Base-by-base conservation (phyloP, 805 yeast species). In the Zygosaccharomyces bailii region DNA sequence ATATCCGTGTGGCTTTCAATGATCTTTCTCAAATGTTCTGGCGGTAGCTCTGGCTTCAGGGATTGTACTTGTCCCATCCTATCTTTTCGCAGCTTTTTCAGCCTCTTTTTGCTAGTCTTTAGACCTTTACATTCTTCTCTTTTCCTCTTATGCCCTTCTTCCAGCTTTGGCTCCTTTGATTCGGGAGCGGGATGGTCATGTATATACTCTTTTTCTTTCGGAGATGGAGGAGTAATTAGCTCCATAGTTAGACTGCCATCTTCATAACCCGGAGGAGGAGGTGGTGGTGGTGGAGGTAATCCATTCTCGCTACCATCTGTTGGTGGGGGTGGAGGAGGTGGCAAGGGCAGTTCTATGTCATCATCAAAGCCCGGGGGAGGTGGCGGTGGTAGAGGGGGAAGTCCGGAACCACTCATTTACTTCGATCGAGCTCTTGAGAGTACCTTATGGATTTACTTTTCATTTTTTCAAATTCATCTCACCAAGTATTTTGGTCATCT, bases 11-110 rank as follows among this genome's bases (percentile, higher is more conserved):
- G 96, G 49, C 82, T 87, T 40, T 75, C 74, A 59, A 91, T 79
- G 46, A 89, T 85, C 60, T 86, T 87, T 34, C 99, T 73, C 18
- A 91, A 67, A 66, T 90, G 97, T 57, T 90, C 96, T 0, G 96
- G 95, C 0, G 97, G 96, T 89, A 90, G 84, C 52, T 86, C 89
- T 1, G 80, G 74, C 57, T 86, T 86, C 8, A 74, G 74, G 0
- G 84, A 73, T 39, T 75, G 79, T 8, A 80, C 79, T 34, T 69
- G 67, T 10, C 82, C 73, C 27, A 46, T 61, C 55, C 45, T 57
- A 54, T 42, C 60, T 43, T 41, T 71, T 45, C 71, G 67, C 48
- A 77, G 74, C 43, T 78, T 40, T 18, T 29, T 42, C 16, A 20
- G 24, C 16, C 38, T 34, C 39, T 36, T 39, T 21, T 50, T 51